Evolutionary conservation across 805 yeast genomes (phyloP).

Genomic region (Osmozyma mogii): DNA sequence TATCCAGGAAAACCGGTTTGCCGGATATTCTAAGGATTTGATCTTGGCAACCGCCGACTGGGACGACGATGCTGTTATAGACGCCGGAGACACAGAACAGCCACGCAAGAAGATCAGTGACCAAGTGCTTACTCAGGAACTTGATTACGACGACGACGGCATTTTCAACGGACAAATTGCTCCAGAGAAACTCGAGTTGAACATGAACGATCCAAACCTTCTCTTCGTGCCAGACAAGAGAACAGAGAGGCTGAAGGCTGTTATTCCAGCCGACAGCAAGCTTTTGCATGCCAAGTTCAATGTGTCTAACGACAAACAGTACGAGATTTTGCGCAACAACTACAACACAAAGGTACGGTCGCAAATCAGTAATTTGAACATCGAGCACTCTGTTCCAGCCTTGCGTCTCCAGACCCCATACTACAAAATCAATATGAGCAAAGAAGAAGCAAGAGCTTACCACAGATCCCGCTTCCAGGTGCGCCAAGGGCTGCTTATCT

Average conservation of each 20-base stretch:
- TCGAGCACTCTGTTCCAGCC: slow-evolving; percentile 91
- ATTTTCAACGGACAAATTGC: slow-evolving; percentile 63
- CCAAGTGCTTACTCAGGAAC: slow-evolving; percentile 18
- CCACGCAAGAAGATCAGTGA: slow-evolving; percentile 3
- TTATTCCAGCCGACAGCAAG: slow-evolving; percentile 48
- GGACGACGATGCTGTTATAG: slow-evolving; percentile 60
- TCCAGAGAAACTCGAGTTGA: slow-evolving; percentile 43
- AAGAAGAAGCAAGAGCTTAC: slow-evolving; percentile 62
- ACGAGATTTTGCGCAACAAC: slow-evolving; percentile 73
- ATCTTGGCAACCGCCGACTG: slow-evolving; percentile 69
- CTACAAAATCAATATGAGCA: slow-evolving; percentile 69
- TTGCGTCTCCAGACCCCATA: slow-evolving; percentile 80
- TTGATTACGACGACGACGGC: slow-evolving; percentile 54
- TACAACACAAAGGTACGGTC: slow-evolving; percentile 89
- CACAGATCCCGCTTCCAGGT: slow-evolving; percentile 74
- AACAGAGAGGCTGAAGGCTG: slow-evolving; percentile 21
- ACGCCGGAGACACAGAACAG: slow-evolving; percentile 29
- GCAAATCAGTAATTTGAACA: slow-evolving; percentile 81
- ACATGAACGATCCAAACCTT: slow-evolving; percentile 81
- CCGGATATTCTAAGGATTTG: slow-evolving; percentile 44
- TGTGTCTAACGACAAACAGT: slow-evolving; percentile 82
- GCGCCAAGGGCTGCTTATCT: slow-evolving; percentile 69
- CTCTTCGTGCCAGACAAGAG: slow-evolving; percentile 48
- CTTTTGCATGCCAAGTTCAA: slow-evolving; percentile 57
- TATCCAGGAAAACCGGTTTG: slow-evolving; percentile 29